Evolutionary conservation across 768 basidiomycete genomes (phyloP).

Genomic region (Hirschioporus abietinus): DNA sequence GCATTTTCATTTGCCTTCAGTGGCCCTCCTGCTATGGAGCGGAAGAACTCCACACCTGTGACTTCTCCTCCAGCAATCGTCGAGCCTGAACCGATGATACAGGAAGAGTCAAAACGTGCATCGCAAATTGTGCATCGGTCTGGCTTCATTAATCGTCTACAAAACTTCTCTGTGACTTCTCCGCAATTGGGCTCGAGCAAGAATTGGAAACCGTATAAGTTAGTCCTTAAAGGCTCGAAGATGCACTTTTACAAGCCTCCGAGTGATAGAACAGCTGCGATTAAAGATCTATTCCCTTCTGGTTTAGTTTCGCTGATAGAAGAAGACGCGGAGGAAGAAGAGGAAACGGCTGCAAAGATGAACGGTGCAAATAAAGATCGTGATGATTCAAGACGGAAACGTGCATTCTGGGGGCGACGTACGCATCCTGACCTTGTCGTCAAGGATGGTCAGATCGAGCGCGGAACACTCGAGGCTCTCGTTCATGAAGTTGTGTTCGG

Average conservation of each 20-base stretch:
- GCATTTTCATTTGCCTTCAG: conserved; percentile 29
- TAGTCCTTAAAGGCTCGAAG: conserved; percentile 80
- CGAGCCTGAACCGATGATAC: conserved; percentile 29
- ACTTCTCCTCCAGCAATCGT: conserved; percentile 38
- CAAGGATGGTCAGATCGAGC: conserved; percentile 39
- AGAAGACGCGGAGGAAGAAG: conserved; percentile 40
- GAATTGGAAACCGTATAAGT: conserved; percentile 84
- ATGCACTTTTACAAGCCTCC: conserved; percentile 85
- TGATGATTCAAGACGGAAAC: conserved; percentile 42
- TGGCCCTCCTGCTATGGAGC: conserved; percentile 4
- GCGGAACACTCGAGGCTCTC: conserved; percentile 73
- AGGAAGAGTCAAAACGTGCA: conserved; percentile 42
- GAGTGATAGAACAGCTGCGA: conserved; percentile 51
- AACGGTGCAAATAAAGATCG: conserved; percentile 4
- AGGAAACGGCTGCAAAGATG: conserved; percentile 19
- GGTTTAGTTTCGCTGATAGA: conserved; percentile 49
- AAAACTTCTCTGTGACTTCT: conserved; percentile 41
- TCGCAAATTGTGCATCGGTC: conserved; percentile 77
- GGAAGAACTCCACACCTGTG: conserved; percentile 26
- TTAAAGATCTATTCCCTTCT: conserved; percentile 73
- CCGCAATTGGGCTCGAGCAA: conserved; percentile 42
- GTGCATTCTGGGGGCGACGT: conserved; percentile 73
- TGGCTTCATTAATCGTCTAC: conserved; percentile 71
- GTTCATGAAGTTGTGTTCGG: conserved; percentile 79
- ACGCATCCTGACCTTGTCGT: conserved; percentile 68